Percentiles rank a stretch among this genome's conserved stretches.
Evolutionary conservation across 2,329 filamentous ascomycete genomes (phyloP).

Genomic region (Aspergillus persii): DNA sequence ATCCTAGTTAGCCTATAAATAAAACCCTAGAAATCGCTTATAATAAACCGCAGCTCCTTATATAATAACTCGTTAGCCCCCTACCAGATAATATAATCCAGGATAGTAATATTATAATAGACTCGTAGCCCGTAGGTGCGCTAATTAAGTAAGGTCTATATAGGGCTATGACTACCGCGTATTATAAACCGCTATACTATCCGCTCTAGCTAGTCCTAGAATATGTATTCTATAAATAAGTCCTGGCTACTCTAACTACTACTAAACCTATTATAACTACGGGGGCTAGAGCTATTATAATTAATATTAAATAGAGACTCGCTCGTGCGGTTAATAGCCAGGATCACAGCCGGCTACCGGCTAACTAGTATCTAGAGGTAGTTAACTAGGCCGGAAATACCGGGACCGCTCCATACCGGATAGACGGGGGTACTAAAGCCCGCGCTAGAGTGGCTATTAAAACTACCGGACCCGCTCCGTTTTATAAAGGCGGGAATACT

Average conservation of each 20-base stretch:
- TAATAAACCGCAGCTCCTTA: conserved; percentile 4
- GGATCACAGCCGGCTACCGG: too few species aligned
- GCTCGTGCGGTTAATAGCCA: too few species aligned
- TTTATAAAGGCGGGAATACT: too few species aligned
- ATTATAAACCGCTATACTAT: conserved; percentile 7
- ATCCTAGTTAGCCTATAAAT: background rate
- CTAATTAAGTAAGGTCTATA: conserved; percentile 3
- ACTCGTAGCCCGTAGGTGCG: too few species aligned
- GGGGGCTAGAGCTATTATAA: too few species aligned
- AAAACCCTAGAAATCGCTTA: conserved; percentile 6
- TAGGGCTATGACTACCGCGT: conserved; percentile 1
- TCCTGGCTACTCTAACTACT: background rate
- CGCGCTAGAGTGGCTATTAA: too few species aligned
- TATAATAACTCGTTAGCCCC: conserved; percentile 5
- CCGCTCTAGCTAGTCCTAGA: background rate
- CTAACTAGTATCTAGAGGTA: too few species aligned
- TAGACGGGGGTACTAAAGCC: too few species aligned
- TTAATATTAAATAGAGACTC: too few species aligned
- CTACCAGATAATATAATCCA: too few species aligned
- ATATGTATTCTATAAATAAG: background rate
- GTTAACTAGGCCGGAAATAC: background rate
- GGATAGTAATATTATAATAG: too few species aligned
- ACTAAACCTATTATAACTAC: background rate
- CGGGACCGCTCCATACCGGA: background rate
- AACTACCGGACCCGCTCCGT: too few species aligned